phyloP scores from a whole-genome alignment of 192 early-diverging fungal species.

The Physocladia obscura region DNA sequence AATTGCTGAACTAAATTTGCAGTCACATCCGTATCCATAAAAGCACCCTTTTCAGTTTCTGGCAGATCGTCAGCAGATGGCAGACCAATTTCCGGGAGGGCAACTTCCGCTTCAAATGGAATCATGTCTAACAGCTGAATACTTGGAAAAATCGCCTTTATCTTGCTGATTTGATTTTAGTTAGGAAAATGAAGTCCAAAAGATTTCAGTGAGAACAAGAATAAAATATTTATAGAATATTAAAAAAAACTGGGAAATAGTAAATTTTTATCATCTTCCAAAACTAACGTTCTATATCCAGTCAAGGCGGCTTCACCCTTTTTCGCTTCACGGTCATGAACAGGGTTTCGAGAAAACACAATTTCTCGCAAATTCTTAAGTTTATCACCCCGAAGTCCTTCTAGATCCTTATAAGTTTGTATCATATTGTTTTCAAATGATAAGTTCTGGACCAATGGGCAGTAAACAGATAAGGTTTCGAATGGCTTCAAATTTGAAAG shows the following conservation, averaged over 20 bases:
- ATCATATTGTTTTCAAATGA: slow-evolving; percentile 41
- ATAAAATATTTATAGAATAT: too few relatives aligned
- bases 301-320: slow-evolving; percentile 37
- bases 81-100: slow-evolving; percentile 25
- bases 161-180: slow-evolving; percentile 13
- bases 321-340: slow-evolving; percentile 28
- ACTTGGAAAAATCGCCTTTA: slow-evolving; percentile 44
- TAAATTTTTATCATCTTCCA: too few relatives aligned
- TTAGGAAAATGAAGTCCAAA: neutral
- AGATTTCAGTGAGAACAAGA: neutral
- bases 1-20: slow-evolving; percentile 31
- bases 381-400: slow-evolving; percentile 33
- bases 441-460: slow-evolving; percentile 41
- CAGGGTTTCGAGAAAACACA: slow-evolving; percentile 38
- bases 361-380: slow-evolving; percentile 38
- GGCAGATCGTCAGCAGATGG: slow-evolving; percentile 31
- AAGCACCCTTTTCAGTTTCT: slow-evolving; percentile 29
- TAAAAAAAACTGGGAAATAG: too few relatives aligned
- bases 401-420: slow-evolving; percentile 28
- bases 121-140: slow-evolving; percentile 42
- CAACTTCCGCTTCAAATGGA: slow-evolving; percentile 37
- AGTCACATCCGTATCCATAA: slow-evolving; percentile 36
- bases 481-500: slow-evolving; percentile 32
- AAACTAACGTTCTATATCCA: slow-evolving; percentile 27
- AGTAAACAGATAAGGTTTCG: slow-evolving; percentile 23